Conservation (phyloP, 305 asterid genomes). For the Fraxinus nigra region DNA sequence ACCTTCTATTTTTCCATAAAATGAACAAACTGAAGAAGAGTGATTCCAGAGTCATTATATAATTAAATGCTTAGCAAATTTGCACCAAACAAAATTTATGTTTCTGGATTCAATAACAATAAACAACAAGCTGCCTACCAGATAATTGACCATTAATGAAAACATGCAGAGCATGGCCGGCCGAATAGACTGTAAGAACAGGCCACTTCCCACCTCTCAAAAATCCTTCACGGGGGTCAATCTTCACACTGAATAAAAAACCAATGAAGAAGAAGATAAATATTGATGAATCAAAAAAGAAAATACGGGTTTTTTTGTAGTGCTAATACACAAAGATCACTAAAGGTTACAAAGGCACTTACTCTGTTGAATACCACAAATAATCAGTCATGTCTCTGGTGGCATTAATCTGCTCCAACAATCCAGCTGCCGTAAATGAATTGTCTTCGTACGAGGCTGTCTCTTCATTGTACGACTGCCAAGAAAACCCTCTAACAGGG, state of each 20-base stretch:
- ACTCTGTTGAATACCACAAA: conserved; percentile 97
- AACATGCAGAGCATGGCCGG: conserved; percentile 98
- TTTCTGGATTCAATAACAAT: neutral
- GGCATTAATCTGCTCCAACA: conserved; percentile 90
- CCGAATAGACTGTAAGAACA: conserved; percentile 78
- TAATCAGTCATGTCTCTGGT: conserved; percentile 92
- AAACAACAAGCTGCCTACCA: conserved; percentile 41
- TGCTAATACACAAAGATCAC: conserved; percentile 8
- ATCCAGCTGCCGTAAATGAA: conserved; percentile 61
- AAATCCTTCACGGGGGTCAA: conserved; percentile 65
- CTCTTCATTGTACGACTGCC: conserved; percentile 95
- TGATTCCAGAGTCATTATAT: neutral
- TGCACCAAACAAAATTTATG: neutral
- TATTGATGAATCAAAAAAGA: conserved; percentile 2
- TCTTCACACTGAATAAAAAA: conserved; percentile 56
- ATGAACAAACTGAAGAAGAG: neutral
- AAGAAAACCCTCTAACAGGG: conserved; percentile 63
- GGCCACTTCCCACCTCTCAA: conserved; percentile 73
- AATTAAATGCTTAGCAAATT: neutral
- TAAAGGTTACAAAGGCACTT: conserved; percentile 40
- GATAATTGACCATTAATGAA: conserved; percentile 82
- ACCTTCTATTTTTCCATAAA: neutral
- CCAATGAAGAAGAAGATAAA: conserved; percentile 4
- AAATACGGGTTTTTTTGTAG: neutral
- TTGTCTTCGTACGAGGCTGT: conserved; percentile 51